These are phyloP conservation scores for Gyrodon lividus DNA, from an alignment of 768 basidiomycete genomes.

Conservation along the genomic window DNA sequence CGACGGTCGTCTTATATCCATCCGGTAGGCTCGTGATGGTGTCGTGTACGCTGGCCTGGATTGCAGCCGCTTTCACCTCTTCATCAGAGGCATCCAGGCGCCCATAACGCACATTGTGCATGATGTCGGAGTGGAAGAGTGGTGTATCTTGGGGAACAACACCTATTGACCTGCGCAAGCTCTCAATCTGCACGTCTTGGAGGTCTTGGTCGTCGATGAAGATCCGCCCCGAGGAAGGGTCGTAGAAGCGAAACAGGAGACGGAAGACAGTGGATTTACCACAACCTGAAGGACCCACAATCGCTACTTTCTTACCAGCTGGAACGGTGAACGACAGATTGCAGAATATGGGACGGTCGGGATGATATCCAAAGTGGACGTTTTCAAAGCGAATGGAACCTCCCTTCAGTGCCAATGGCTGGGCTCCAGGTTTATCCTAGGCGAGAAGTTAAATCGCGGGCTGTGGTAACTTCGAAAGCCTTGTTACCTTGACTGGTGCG, in stretches of 20 bases:
- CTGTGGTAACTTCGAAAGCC: not conserved
- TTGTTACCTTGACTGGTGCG: slow-evolving; percentile 56
- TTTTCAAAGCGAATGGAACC: slow-evolving; percentile 93
- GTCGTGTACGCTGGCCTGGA: slow-evolving; percentile 83
- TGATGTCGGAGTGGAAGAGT: slow-evolving; percentile 90
- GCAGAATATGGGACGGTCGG: slow-evolving; percentile 88
- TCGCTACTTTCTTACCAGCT: slow-evolving; percentile 94
- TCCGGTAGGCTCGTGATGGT: slow-evolving; percentile 81
- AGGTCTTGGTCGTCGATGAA: slow-evolving; percentile 88
- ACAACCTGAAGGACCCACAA: slow-evolving; percentile 96
- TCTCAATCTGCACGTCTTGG: slow-evolving; percentile 63
- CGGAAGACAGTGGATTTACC: slow-evolving; percentile 98
- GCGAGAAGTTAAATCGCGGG: not conserved
- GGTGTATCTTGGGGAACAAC: slow-evolving; percentile 99
- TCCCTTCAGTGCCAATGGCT: slow-evolving; percentile 66
- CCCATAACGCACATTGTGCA: slow-evolving; percentile 96
- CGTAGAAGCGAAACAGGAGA: slow-evolving; percentile 92
- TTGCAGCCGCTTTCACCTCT: slow-evolving; percentile 81
- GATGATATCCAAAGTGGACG: slow-evolving; percentile 88
- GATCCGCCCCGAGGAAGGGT: slow-evolving; percentile 78
- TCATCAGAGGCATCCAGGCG: slow-evolving; percentile 83
- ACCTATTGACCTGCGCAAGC: slow-evolving; percentile 74
- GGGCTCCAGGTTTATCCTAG: slow-evolving; percentile 69
- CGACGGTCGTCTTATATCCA: slow-evolving; percentile 87
- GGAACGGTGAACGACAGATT: slow-evolving; percentile 88